phyloP scores from a whole-genome alignment of 2,329 filamentous ascomycete species.

The Massarina eburnea region DNA sequence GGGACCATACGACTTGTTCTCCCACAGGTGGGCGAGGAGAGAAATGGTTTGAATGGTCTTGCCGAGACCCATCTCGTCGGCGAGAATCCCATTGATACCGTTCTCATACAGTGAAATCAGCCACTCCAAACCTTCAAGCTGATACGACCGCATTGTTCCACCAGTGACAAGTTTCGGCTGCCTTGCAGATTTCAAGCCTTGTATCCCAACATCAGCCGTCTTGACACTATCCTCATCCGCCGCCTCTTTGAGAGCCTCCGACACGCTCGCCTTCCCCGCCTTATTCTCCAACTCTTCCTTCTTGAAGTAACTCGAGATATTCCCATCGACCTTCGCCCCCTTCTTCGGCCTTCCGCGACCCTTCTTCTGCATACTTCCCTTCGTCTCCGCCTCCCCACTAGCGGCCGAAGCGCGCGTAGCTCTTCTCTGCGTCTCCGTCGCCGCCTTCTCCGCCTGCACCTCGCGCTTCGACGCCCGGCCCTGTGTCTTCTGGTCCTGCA shows the following conservation, averaged over 20 bases:
- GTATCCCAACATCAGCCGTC: slow-evolving; percentile 62
- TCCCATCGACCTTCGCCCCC: slow-evolving; percentile 33
- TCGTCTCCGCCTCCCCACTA: slow-evolving; percentile 12
- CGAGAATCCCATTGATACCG: slow-evolving; percentile 86
- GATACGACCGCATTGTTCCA: slow-evolving; percentile 91
- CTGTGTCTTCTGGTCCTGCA: slow-evolving; percentile 48
- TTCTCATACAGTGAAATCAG: slow-evolving; percentile 82
- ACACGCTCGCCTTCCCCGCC: slow-evolving; percentile 55
- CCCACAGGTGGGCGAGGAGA: slow-evolving; percentile 81
- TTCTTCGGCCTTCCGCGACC: slow-evolving; percentile 45
- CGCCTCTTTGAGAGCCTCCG: slow-evolving; percentile 61
- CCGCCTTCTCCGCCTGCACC: slow-evolving; percentile 50
- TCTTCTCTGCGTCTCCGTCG: slow-evolving; percentile 49
- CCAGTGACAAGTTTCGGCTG: slow-evolving; percentile 85
- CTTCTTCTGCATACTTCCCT: slow-evolving; percentile 26
- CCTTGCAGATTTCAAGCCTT: slow-evolving; percentile 74
- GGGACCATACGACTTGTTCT: slow-evolving; percentile 84
- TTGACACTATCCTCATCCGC: slow-evolving; percentile 60
- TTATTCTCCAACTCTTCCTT: slow-evolving; percentile 60
- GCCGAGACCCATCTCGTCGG: slow-evolving; percentile 91
- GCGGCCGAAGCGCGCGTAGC: slow-evolving; percentile 45
- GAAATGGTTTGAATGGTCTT: slow-evolving; percentile 93
- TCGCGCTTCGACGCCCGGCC: slow-evolving; percentile 50
- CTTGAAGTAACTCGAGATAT: slow-evolving; percentile 63
- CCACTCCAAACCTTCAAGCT: slow-evolving; percentile 93